Evolutionary conservation across 257 asterid species (phyloP).

Genomic region (Catharanthus roseus): DNA sequence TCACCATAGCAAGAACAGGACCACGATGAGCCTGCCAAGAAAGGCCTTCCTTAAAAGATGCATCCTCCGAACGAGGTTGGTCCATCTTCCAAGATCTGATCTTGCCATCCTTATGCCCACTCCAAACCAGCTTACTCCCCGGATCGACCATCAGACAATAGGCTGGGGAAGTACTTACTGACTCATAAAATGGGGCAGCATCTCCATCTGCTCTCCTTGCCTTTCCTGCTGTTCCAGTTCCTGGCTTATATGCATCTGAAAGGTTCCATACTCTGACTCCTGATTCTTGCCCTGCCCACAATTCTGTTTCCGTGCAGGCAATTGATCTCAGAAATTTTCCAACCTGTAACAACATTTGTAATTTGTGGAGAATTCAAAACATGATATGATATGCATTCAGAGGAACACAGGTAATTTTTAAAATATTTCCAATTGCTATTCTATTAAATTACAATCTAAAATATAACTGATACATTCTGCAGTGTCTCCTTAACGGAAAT

Average conservation of each 20-base stretch:
- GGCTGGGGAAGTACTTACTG: conserved; percentile 58
- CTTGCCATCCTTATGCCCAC: conserved; percentile 94
- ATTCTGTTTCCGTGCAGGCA: conserved; percentile 64
- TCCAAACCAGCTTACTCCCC: conserved; percentile 79
- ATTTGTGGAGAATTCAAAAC: neutral
- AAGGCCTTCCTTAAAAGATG: conserved; percentile 69
- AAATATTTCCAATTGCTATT: neutral
- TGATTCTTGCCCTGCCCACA: conserved; percentile 94
- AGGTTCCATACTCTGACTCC: conserved; percentile 92
- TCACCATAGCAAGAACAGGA: conserved; percentile 63
- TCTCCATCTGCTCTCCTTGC: conserved; percentile 91
- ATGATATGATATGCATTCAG: neutral
- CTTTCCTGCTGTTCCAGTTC: conserved; percentile 57
- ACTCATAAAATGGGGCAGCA: conserved; percentile 82
- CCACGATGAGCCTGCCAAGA: conserved; percentile 93
- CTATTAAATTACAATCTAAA: neutral
- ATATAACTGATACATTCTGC: neutral
- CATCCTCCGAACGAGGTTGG: conserved; percentile 46
- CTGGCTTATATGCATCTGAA: conserved; percentile 65
- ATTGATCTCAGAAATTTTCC: conserved; percentile 79
- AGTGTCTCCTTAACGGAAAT: too few relatives aligned
- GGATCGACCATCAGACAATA: conserved; percentile 68
- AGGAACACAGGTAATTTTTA: neutral
- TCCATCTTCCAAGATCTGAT: conserved; percentile 90
- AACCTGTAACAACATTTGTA: conserved; percentile 35